Evolutionary conservation across 345 rosid species (phyloP), one percentile per base, ranked within the genome.

Genomic region (Populus tremula): DNA sequence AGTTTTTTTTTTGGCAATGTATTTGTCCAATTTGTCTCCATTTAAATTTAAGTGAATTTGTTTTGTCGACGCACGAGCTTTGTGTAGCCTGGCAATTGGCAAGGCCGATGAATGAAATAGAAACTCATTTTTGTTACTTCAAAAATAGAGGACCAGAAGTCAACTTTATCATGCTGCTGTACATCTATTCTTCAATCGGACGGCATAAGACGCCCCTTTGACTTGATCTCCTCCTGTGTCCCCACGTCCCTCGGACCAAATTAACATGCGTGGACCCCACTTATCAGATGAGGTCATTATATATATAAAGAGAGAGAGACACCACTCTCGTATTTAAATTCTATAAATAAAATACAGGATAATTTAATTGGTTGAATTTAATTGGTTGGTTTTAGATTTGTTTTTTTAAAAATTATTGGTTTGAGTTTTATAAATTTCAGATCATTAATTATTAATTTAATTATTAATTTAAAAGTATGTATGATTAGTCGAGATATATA

Each of bases 121-220:
- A 27, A 70, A 41, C 20, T 54, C 3, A 50, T 25, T 49, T 25
- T 17, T 10, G 4, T 49, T 29, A 6, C 9, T 1, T 2, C 10
- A 12, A 16, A 53, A 27, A 6, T 2, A 14, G 17, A 14, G 2
- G 31, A 45, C 5, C n/a, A 56, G 36, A 77, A 81, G 91, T 88
- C 91, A 88, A 88, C 87, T 73, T 67, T 77, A 71, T 81, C 85
- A 69, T 17, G 88, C 86, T 50, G 18, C 18, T 70, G 61, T 27
- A 39, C 12, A 61, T 31, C 49, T 4, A 21, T 17, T 38, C 25
- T 11, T 29, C 61, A 43, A 70, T 79, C 83, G 4, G 72, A 72
- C 80, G 82, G 86, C 74, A 54, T 8, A 35, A 59, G 82, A 76
- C 77, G 65, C 67, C 77, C 45, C 61, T 78, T 83, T 74, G 89